Conservation (phyloP, 2,329 filamentous ascomycete species). For the Beauveria sp. region DNA sequence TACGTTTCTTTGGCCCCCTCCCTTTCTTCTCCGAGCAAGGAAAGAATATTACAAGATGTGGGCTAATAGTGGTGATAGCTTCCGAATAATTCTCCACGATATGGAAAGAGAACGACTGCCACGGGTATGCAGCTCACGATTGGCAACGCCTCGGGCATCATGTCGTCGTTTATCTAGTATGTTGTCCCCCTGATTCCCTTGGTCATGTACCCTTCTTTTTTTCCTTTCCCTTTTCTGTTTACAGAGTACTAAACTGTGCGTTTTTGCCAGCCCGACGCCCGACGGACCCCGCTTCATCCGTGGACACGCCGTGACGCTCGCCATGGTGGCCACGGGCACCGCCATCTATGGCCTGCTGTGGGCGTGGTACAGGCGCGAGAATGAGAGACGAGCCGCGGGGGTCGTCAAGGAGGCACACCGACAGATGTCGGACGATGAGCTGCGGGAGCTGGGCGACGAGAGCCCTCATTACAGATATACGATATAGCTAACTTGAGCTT, state of each 20-base stretch:
- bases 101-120: conserved; percentile 67
- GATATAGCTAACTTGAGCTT: conserved; percentile 16
- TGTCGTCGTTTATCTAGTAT: conserved; percentile 60
- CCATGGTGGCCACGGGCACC: conserved; percentile 47
- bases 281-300: conserved; percentile 51
- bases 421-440: conserved; percentile 36
- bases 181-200: conserved; percentile 7
- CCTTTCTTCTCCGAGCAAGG: no score
- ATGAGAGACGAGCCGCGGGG: conserved; percentile 35
- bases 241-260: no score
- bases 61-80: conserved; percentile 25
- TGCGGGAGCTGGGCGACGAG: conserved; percentile 44
- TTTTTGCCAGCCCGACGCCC: conserved; percentile 26
- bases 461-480: conserved; percentile 43
- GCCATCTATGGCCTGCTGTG: conserved; percentile 47
- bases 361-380: conserved; percentile 42
- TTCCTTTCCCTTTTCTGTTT: not conserved
- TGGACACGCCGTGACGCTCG: conserved; percentile 54
- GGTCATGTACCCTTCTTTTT: no score
- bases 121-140: conserved; percentile 64
- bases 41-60: no score
- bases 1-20: conserved; percentile 6
- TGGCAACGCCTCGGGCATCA: conserved; percentile 64
- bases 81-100: conserved; percentile 62
- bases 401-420: conserved; percentile 30